phyloP scores from a whole-genome alignment of 176 grass and related monocot genomes.

The Oropetium thomaeum region DNA sequence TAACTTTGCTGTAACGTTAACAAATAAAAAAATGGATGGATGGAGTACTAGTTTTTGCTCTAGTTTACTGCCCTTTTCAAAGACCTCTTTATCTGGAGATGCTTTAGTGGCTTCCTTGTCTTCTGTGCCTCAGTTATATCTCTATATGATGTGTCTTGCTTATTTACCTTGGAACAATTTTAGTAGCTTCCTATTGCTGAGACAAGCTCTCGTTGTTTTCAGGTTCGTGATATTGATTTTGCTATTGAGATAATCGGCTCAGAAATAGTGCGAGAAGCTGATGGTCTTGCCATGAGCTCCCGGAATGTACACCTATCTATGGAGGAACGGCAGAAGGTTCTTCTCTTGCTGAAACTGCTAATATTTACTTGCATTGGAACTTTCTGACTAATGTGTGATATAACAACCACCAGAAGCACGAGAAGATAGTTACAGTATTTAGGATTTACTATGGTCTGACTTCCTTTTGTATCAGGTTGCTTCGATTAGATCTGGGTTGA shows the following conservation, averaged over 20 bases:
- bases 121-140: not conserved
- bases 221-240: slow-evolving; percentile 90
- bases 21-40: no score
- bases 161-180: not conserved
- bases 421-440: not conserved
- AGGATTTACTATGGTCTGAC: not conserved
- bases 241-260: slow-evolving; percentile 78
- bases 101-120: slow-evolving; percentile 14
- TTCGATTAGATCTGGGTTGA: not conserved
- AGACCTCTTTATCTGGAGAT: not conserved
- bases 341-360: slow-evolving; percentile 4
- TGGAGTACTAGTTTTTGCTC: not conserved
- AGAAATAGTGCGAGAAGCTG: slow-evolving; percentile 82
- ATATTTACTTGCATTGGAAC: not conserved
- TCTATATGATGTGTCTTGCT: not conserved
- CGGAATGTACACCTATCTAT: slow-evolving; percentile 72
- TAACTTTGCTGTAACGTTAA: no score
- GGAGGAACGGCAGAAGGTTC: slow-evolving; percentile 67
- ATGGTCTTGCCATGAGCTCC: slow-evolving; percentile 97
- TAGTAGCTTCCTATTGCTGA: slow-evolving; percentile 10
- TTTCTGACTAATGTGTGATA: not conserved
- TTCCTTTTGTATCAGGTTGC: not conserved
- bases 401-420: not conserved
- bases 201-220: slow-evolving; percentile 30
- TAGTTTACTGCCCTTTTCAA: not conserved